Evolutionary conservation across 768 basidiomycete genomes (phyloP).

Genomic region (Fomitopsis pulvina): DNA sequence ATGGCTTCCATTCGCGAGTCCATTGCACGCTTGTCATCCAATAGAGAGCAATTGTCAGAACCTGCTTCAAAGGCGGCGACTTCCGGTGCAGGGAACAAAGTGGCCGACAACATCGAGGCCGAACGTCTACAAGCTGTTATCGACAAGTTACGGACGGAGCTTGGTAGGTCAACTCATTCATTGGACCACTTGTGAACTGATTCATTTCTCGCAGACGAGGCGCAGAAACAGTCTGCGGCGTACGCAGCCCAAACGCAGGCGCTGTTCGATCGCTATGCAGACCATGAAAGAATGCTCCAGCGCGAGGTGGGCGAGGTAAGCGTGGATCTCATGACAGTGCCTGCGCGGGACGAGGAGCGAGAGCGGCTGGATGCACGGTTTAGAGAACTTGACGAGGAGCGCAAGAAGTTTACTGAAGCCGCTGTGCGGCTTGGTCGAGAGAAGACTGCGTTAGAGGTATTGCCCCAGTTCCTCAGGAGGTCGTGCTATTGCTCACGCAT

Average conservation of each 20-base stretch:
- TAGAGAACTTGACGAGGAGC: constrained; percentile 58
- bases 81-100: neutral
- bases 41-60: constrained; percentile 20
- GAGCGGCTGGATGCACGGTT: constrained; percentile 46
- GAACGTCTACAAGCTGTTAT: constrained; percentile 46
- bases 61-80: constrained; percentile 9
- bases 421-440: constrained; percentile 59
- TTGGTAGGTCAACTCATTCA: constrained; percentile 37
- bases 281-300: constrained; percentile 31
- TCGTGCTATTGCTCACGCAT: neutral
- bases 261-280: constrained; percentile 49
- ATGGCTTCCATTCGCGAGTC: constrained; percentile 21
- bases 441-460: constrained; percentile 59
- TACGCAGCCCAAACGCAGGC: constrained; percentile 32
- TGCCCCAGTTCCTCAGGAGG: constrained; percentile 3
- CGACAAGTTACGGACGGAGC: constrained; percentile 43
- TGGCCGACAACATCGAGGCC: constrained; percentile 28
- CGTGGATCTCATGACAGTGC: constrained; percentile 46
- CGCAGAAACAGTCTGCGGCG: constrained; percentile 36
- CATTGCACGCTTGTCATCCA: constrained; percentile 5
- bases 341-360: constrained; percentile 47
- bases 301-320: constrained; percentile 36
- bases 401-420: constrained; percentile 56
- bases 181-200: neutral
- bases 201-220: constrained; percentile 30